phyloP scores from a whole-genome alignment of 2,329 filamentous ascomycete species.

The Paradendryphiella salina region DNA sequence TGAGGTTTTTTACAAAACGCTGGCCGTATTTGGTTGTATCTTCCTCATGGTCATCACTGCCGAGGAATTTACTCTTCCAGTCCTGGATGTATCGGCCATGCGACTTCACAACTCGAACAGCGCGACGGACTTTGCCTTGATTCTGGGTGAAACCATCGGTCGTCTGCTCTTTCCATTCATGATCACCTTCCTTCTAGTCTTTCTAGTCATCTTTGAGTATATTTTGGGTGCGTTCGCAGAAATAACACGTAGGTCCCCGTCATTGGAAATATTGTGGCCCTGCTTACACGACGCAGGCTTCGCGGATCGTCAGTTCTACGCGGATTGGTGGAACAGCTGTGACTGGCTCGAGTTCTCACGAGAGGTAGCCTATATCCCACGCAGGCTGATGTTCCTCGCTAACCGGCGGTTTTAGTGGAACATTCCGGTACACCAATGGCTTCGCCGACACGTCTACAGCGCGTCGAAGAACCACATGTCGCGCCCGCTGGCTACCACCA shows the following conservation, averaged over 20 bases:
- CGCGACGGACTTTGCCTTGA: constrained; percentile 69
- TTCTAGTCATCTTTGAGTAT: constrained; percentile 98
- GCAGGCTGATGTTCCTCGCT: too few species aligned
- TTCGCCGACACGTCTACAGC: constrained; percentile 90
- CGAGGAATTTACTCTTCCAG: constrained; percentile 93
- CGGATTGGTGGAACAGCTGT: constrained; percentile 70
- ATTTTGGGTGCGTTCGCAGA: constrained; percentile 92
- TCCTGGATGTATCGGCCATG: constrained; percentile 72
- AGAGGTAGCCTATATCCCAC: constrained; percentile 1
- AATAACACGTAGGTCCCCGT: constrained; percentile 64
- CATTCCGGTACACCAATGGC: constrained; percentile 71
- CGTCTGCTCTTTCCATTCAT: constrained; percentile 96
- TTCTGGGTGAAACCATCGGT: constrained; percentile 86
- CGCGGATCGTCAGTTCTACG: constrained; percentile 10
- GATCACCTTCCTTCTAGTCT: constrained; percentile 91
- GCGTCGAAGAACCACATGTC: constrained; percentile 78
- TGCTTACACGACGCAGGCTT: constrained; percentile 8
- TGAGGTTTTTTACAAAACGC: constrained; percentile 79
- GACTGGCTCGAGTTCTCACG: constrained; percentile 95
- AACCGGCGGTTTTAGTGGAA: constrained; percentile 51
- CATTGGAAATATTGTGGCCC: background rate
- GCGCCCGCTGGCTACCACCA: constrained; percentile 74
- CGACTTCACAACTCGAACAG: constrained; percentile 55
- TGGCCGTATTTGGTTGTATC: constrained; percentile 93
- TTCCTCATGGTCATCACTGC: constrained; percentile 89